phyloP scores from a whole-genome alignment of 805 yeast genomes.

The Allodekkera sacchari region DNA sequence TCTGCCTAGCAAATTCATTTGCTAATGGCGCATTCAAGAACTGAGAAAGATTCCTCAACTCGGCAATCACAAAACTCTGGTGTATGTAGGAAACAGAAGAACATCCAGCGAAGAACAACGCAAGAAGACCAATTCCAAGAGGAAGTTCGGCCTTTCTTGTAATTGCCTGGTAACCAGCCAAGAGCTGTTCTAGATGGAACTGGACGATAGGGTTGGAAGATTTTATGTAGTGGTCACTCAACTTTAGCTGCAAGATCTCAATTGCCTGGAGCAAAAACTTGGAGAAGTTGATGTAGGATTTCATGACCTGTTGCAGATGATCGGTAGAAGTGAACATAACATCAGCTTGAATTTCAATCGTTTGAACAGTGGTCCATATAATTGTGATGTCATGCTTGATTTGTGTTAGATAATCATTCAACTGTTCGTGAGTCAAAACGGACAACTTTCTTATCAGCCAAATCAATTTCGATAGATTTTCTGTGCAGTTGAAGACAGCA shows the following conservation, averaged over 20 bases:
- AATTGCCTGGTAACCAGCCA: slow-evolving; percentile 8
- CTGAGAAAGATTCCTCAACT: too few relatives aligned
- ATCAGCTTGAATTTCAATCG: slow-evolving; percentile 21
- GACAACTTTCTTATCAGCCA: slow-evolving; percentile 23
- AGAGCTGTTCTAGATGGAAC: slow-evolving; percentile 19
- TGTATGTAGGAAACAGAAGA: too few relatives aligned
- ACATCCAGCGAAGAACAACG: slow-evolving; percentile 23
- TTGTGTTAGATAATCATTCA: slow-evolving; percentile 7
- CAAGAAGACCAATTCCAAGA: slow-evolving; percentile 9
- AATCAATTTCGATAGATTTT: slow-evolving; percentile 28
- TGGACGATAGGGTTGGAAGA: slow-evolving; percentile 17
- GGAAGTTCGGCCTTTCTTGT: slow-evolving; percentile 3
- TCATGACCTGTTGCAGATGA: neutral
- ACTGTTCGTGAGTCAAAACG: slow-evolving; percentile 4
- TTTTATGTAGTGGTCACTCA: slow-evolving; percentile 12
- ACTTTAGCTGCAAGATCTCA: slow-evolving; percentile 20
- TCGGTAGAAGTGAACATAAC: slow-evolving; percentile 1
- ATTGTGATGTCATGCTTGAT: slow-evolving; percentile 19
- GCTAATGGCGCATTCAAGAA: too few relatives aligned
- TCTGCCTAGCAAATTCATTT: too few relatives aligned
- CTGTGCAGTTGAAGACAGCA: slow-evolving; percentile 29
- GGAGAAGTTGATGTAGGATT: slow-evolving; percentile 10
- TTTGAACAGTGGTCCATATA: slow-evolving; percentile 23
- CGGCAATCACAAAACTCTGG: too few relatives aligned
- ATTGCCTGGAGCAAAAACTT: slow-evolving; percentile 18